Base-by-base conservation (phyloP, 192 early-diverging fungal species). In the Gorgonomyces haynaldii region DNA sequence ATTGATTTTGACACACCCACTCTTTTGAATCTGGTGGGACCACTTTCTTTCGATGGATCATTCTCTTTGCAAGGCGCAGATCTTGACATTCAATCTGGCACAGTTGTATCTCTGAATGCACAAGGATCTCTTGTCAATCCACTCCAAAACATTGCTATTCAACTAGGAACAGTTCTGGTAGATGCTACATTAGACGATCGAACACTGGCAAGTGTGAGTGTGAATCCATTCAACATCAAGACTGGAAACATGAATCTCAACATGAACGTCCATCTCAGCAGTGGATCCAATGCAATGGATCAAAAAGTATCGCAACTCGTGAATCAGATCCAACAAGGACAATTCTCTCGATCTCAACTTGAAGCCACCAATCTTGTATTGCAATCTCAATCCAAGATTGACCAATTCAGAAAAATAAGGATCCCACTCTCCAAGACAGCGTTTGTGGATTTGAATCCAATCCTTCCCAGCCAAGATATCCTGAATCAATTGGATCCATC, bases 1-100 rank as follows among this genome's bases (percentile, higher is more conserved):
- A 50, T 57, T 16, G 55, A 64, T 36, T 26, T 69, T 17, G 40
- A 31, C 38, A 58, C 58, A 7, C 49, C 44, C 12, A 15, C 21
- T 36, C 16, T 69, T 17, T 51, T 47, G 42, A 36, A 28, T 10
- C 35, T 69, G 8, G 23, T 53, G 6, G 23, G 9, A 2, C 12
- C n/a, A 43, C 9, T 8, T 28, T 2, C 26, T 41, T 4, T 19
- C 25, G 4, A 41, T 23, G 13, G 39, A 23, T 41, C 8, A 12
- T 8, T 31, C 5, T 12, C 5, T 5, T 12, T 31, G 12, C 30
- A 24, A 2, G 40, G 21, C 1, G 50, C 38, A n/a, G 61, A 63
- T 19, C 42, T 57, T 12, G 43, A n/a, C 26, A 31, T 63, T 22
- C 20, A 36, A 21, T 30, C 54, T 1, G 7, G 44, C 1, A 52